These are phyloP conservation scores for Plenodomus tracheiphilus DNA, from an alignment of 2,329 filamentous ascomycete species.

Conservation along the genomic window DNA sequence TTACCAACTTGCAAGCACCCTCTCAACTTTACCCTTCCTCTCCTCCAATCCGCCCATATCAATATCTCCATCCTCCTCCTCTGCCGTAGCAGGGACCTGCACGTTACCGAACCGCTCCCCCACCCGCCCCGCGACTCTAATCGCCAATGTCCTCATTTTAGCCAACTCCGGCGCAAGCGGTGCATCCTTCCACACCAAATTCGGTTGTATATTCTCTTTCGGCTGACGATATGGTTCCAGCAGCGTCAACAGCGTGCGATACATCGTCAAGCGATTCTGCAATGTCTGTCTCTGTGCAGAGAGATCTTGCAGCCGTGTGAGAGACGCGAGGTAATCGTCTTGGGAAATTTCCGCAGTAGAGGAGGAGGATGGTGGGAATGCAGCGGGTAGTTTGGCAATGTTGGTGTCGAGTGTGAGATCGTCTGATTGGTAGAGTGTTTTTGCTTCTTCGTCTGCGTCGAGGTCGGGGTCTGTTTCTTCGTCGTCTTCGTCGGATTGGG, in stretches of 20 bases:
- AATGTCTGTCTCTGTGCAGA: slow-evolving; percentile 54
- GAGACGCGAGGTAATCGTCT: slow-evolving; percentile 43
- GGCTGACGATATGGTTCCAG: slow-evolving; percentile 59
- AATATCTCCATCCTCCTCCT: slow-evolving; percentile 28
- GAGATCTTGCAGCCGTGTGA: slow-evolving; percentile 53
- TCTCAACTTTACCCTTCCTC: slow-evolving; percentile 29
- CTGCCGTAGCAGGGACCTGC: slow-evolving; percentile 30
- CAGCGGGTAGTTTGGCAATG: slow-evolving; percentile 39
- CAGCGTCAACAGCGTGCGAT: slow-evolving; percentile 53
- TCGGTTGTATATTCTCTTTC: slow-evolving; percentile 60
- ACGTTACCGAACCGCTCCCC: slow-evolving; percentile 34
- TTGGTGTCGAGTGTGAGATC: slow-evolving; percentile 40
- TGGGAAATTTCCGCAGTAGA: slow-evolving; percentile 20
- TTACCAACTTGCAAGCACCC: slow-evolving; percentile 27
- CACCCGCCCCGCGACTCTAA: slow-evolving; percentile 43
- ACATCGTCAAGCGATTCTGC: slow-evolving; percentile 53
- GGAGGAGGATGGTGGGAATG: slow-evolving; percentile 9
- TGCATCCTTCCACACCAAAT: slow-evolving; percentile 67
- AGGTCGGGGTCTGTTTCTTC: slow-evolving; percentile 22
- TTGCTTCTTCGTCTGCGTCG: slow-evolving; percentile 48
- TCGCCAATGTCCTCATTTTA: slow-evolving; percentile 63
- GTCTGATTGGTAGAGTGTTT: slow-evolving; percentile 33
- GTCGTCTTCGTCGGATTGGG: slow-evolving; percentile 22
- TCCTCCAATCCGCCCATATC: slow-evolving; percentile 24
- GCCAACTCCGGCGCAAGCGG: slow-evolving; percentile 68